Evolutionary conservation across 495 filamentous ascomycete genomes (phyloP), one percentile per base, ranked within the genome.

Genomic region (Talaromyces adpressus): DNA sequence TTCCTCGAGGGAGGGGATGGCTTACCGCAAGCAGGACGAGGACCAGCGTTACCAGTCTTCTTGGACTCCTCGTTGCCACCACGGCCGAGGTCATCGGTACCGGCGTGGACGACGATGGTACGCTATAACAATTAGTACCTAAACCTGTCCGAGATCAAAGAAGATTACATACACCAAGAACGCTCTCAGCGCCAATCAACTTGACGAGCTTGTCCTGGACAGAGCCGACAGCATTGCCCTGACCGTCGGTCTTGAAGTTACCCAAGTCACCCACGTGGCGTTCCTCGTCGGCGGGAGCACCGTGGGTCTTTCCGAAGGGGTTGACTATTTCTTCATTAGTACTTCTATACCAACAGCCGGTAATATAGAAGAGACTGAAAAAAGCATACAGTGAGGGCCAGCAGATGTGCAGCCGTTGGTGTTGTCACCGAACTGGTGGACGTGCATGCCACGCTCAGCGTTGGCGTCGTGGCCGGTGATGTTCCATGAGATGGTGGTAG

Each of bases 321-420:
- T 98, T 98, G 89, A 97, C 91, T 95, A 72, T 27, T 27, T 4
- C 27, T 14, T 56, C 27, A 16, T 57, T 59, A 20, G 4, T 57
- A 27, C 27, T 27, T 27, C 27, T 27, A 4, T 27, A 4, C 27
- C 27, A 4, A 27, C 27, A 27, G 27, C 3, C 27, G 27, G 27
- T 27, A 27, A 2, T 1, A 2, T 27, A 27, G 27, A 27, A 27
- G 27, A 4, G 27, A 4, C 5, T 16, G 20, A 4, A 29, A 7
- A 4, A 30, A 4, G 78, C 89, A 72, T 85, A 94, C 91, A 98
- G 80, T 98, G 94, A 69, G 94, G 92, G 51, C 94, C 94, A 59
- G 94, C 94, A 64, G 89, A 93, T 63, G 94, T 98, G 88, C 94
- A 98, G 76, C 95, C 94, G 79, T 98, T 98, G 83, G 95, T 97